A percentile compares a stretch with the other conserved stretches of the same genome.
These are phyloP conservation scores for Tetrapisispora iriomotensis DNA, from an alignment of 805 yeast genomes.

Conservation along the genomic window DNA sequence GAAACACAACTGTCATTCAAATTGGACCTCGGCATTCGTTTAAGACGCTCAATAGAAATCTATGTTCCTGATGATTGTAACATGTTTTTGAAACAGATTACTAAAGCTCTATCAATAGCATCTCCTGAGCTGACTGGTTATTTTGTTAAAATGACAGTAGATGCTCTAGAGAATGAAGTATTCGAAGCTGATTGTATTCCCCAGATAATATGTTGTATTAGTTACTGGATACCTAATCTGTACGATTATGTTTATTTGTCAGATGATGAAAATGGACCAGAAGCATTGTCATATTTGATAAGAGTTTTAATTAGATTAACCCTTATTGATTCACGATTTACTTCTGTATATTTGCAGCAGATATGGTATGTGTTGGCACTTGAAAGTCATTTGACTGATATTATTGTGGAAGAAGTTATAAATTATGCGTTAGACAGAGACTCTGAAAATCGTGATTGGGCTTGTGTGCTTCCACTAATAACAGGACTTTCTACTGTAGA, in stretches of 20 bases:
- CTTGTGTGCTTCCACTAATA: constrained; percentile 49
- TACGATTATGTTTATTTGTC: constrained; percentile 45
- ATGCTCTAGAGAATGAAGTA: constrained; percentile 17
- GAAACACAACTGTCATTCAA: constrained; percentile 51
- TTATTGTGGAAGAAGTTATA: constrained; percentile 63
- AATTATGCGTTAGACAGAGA: constrained; percentile 66
- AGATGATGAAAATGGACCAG: constrained; percentile 51
- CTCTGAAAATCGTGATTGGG: constrained; percentile 66
- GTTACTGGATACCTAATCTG: constrained; percentile 71
- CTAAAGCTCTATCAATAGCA: constrained; percentile 44
- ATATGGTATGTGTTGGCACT: constrained; percentile 60
- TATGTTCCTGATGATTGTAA: constrained; percentile 61
- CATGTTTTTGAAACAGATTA: constrained; percentile 47
- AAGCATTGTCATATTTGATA: constrained; percentile 48
- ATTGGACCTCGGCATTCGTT: constrained; percentile 47
- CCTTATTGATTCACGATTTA: constrained; percentile 36
- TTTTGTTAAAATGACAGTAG: constrained; percentile 30
- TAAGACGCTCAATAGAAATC: constrained; percentile 46
- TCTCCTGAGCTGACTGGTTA: constrained; percentile 54
- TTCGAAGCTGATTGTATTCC: constrained; percentile 18
- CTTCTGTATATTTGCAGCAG: constrained; percentile 45
- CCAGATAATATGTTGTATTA: constrained; percentile 25
- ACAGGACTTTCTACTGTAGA: constrained; percentile 61
- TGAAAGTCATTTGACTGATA: constrained; percentile 48
- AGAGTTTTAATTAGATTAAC: constrained; percentile 54